phyloP scores from a whole-genome alignment of 129 eudicot genomes.

The Tanacetum coccineum region DNA sequence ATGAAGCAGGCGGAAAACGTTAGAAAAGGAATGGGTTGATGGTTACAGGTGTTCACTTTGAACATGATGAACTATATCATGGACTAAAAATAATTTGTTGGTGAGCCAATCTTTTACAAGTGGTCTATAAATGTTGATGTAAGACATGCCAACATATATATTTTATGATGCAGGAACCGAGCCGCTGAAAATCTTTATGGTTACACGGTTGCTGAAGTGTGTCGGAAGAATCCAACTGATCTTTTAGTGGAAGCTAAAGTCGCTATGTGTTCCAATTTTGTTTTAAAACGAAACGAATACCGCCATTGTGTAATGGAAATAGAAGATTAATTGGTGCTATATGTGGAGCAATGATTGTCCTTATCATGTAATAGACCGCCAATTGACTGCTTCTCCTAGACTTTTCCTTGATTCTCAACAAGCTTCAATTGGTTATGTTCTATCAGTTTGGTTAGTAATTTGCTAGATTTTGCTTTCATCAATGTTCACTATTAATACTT shows the following conservation, averaged over 20 bases:
- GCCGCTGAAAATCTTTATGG: slow-evolving; percentile 69
- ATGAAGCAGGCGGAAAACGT: too few relatives aligned
- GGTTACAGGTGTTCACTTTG: slow-evolving; percentile 11
- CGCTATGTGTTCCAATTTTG: slow-evolving; percentile 26
- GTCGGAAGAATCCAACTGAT: slow-evolving; percentile 41
- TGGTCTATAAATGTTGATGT: not conserved
- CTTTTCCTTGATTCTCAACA: slow-evolving; percentile 53
- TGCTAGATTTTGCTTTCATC: not conserved
- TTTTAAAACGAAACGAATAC: slow-evolving; percentile 45
- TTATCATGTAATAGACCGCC: slow-evolving; percentile 23
- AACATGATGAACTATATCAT: slow-evolving; percentile 8
- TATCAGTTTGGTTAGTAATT: slow-evolving; percentile 64
- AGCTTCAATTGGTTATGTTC: slow-evolving; percentile 58
- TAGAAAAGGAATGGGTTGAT: too few relatives aligned
- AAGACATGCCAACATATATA: not conserved
- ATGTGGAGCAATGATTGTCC: slow-evolving; percentile 44
- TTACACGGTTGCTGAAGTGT: slow-evolving; percentile 53
- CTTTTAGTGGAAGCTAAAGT: slow-evolving; percentile 35
- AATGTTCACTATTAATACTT: too few relatives aligned
- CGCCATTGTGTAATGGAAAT: slow-evolving; percentile 55
- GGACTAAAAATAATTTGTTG: slow-evolving; percentile 48
- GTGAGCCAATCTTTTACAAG: slow-evolving; percentile 30
- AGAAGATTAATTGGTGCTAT: slow-evolving; percentile 49
- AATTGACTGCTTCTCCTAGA: slow-evolving; percentile 8
- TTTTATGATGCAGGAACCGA: slow-evolving; percentile 49